Evolutionary conservation across 2,329 filamentous ascomycete genomes (phyloP).

Genomic region (Colletotrichum chlorophyti): DNA sequence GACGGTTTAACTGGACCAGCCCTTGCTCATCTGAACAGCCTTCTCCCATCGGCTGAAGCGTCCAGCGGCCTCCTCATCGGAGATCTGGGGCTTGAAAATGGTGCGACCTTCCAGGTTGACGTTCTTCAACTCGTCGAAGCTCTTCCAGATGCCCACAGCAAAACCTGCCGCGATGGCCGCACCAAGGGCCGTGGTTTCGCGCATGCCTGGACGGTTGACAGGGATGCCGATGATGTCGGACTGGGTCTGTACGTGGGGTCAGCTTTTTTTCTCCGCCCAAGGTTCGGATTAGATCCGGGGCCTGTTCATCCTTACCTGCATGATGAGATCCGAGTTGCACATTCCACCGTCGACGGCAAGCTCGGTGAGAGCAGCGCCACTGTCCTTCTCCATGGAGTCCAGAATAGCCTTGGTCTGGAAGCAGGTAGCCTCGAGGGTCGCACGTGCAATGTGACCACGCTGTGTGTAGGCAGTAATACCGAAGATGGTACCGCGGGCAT

Average conservation of each 20-base stretch:
- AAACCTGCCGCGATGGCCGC: slow-evolving; percentile 85
- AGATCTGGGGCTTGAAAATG: slow-evolving; percentile 71
- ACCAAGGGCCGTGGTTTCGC: slow-evolving; percentile 82
- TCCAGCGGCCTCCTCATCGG: slow-evolving; percentile 61
- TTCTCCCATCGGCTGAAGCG: slow-evolving; percentile 78
- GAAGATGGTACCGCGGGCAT: slow-evolving; percentile 81
- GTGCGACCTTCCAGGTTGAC: slow-evolving; percentile 75
- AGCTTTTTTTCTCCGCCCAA: slow-evolving; percentile 17
- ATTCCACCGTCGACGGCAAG: slow-evolving; percentile 86
- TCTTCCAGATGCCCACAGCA: slow-evolving; percentile 76
- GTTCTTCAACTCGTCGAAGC: slow-evolving; percentile 73
- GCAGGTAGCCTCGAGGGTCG: slow-evolving; percentile 81
- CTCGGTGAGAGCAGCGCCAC: slow-evolving; percentile 73
- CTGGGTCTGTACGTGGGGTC: slow-evolving; percentile 63
- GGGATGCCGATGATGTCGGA: slow-evolving; percentile 82
- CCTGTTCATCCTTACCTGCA: slow-evolving; percentile 58
- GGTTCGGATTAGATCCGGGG: slow-evolving; percentile 19
- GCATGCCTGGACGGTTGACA: slow-evolving; percentile 80
- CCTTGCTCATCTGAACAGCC: slow-evolving; percentile 80
- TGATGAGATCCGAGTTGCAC: slow-evolving; percentile 81
- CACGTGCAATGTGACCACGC: slow-evolving; percentile 78
- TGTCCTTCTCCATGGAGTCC: slow-evolving; percentile 82
- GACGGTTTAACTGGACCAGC: slow-evolving; percentile 60
- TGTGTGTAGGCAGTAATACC: slow-evolving; percentile 81
- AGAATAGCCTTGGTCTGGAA: slow-evolving; percentile 86